Evolutionary conservation across 1,139 yeast species (phyloP).

Genomic region (Blastobotrys buckinghamii): DNA sequence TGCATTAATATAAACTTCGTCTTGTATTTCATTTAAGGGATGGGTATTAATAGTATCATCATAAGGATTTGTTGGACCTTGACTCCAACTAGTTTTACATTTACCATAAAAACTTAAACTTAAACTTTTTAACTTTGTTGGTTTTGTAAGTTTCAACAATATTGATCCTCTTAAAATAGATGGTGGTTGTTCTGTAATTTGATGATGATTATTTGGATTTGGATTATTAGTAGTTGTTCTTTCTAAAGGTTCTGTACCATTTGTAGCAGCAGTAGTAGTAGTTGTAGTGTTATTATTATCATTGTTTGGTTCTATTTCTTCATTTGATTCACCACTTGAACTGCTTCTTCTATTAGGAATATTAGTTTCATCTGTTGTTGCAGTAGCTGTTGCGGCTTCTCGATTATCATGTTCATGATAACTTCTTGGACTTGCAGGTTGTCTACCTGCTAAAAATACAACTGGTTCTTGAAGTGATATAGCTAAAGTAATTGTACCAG

Average conservation of each 20-base stretch:
- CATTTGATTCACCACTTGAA: background rate
- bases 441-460: slow-evolving; percentile 27
- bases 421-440: slow-evolving; percentile 17
- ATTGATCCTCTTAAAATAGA: slow-evolving; percentile 73
- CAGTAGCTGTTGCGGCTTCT: slow-evolving; percentile 6
- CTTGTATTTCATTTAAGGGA: slow-evolving; percentile 30
- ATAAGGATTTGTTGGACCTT: slow-evolving; percentile 14
- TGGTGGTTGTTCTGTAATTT: slow-evolving; percentile 51
- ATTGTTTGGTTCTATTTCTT: background rate
- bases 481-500: slow-evolving; percentile 30
- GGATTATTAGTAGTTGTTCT: background rate
- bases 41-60: slow-evolving; percentile 20
- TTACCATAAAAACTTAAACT: slow-evolving; percentile 58
- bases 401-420: slow-evolving; percentile 22
- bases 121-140: slow-evolving; percentile 62
- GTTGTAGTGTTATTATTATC: background rate
- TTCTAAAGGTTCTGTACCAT: background rate
- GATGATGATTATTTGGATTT: background rate
- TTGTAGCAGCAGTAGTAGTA: background rate
- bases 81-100: slow-evolving; percentile 80
- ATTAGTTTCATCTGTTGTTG: background rate
- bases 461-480: slow-evolving; percentile 33
- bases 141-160: slow-evolving; percentile 63
- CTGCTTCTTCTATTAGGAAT: background rate
- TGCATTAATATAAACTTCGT: slow-evolving; percentile 27